phyloP scores from a whole-genome alignment of 164 flowering plant genomes.

The Vitis rupestris region DNA sequence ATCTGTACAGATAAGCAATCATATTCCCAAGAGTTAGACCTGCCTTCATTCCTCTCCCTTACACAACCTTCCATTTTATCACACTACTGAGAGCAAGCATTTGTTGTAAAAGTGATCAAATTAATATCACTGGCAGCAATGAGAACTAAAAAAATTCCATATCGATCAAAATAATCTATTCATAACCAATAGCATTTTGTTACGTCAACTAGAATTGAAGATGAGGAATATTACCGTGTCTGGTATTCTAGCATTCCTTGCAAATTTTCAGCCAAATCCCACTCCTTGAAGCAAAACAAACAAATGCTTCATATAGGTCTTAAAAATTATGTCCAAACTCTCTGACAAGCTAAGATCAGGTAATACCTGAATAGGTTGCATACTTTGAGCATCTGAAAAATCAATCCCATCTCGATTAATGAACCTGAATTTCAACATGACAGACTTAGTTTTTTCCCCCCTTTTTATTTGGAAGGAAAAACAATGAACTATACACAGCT shows the following conservation, averaged over 20 bases:
- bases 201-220: too few relatives aligned
- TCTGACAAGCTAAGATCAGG: slow-evolving; percentile 11
- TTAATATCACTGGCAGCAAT: too few relatives aligned
- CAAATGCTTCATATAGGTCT: slow-evolving; percentile 3
- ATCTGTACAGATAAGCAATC: too few relatives aligned
- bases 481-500: neutral
- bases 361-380: slow-evolving; percentile 87
- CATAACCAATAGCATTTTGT: neutral
- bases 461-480: neutral
- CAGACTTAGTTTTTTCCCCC: neutral
- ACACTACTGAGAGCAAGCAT: too few relatives aligned
- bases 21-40: too few relatives aligned
- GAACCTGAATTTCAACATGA: slow-evolving; percentile 48
- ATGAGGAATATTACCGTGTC: slow-evolving; percentile 58
- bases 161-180: neutral
- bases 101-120: too few relatives aligned
- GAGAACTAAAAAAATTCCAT: too few relatives aligned
- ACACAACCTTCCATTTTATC: too few relatives aligned
- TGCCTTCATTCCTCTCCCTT: too few relatives aligned
- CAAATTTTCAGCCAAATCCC: slow-evolving; percentile 91
- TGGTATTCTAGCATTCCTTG: slow-evolving; percentile 91
- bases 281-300: slow-evolving; percentile 50
- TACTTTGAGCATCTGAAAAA: slow-evolving; percentile 92
- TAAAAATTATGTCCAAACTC: neutral
- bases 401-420: slow-evolving; percentile 94